Evolutionary conservation across 2,329 filamentous ascomycete genomes (phyloP).

Genomic region (Curvularia verruculosa): DNA sequence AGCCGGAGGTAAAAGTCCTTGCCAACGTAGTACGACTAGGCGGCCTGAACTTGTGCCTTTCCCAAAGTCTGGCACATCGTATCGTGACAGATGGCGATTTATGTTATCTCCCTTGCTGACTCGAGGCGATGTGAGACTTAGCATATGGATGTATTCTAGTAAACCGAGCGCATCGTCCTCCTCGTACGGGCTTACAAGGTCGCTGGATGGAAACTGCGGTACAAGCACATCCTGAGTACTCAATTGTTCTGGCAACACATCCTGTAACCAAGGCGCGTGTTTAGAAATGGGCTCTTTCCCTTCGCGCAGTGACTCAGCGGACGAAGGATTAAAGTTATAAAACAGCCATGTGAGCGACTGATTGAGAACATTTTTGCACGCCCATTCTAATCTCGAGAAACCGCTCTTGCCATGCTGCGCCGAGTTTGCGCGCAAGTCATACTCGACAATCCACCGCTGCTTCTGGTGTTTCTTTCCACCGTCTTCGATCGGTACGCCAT

Average conservation of each 20-base stretch:
- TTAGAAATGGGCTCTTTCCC: conserved; percentile 34
- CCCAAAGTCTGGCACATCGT: conserved; percentile 61
- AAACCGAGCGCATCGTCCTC: conserved; percentile 69
- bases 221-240: conserved; percentile 33
- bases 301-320: conserved; percentile 30
- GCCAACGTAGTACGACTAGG: conserved; percentile 51
- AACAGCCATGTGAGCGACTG: conserved; percentile 78
- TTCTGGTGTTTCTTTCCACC: conserved; percentile 68
- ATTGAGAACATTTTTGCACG: conserved; percentile 77
- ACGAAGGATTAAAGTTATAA: conserved; percentile 60
- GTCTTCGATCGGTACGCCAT: conserved; percentile 68
- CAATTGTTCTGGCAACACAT: conserved; percentile 31
- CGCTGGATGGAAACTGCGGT: conserved; percentile 34
- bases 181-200: conserved; percentile 51
- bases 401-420: conserved; percentile 86
- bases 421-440: conserved; percentile 73
- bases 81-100: conserved; percentile 73
- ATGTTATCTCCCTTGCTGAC: conserved; percentile 63
- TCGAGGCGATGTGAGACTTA: conserved; percentile 69
- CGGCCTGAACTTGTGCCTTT: conserved; percentile 17
- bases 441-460: conserved; percentile 78
- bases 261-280: conserved; percentile 42
- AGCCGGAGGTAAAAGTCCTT: conserved; percentile 49
- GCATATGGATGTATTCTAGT: conserved; percentile 78
- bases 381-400: conserved; percentile 78